phyloP scores from a whole-genome alignment of 129 eudicot species.

The Heracleum sosnowskyi region DNA sequence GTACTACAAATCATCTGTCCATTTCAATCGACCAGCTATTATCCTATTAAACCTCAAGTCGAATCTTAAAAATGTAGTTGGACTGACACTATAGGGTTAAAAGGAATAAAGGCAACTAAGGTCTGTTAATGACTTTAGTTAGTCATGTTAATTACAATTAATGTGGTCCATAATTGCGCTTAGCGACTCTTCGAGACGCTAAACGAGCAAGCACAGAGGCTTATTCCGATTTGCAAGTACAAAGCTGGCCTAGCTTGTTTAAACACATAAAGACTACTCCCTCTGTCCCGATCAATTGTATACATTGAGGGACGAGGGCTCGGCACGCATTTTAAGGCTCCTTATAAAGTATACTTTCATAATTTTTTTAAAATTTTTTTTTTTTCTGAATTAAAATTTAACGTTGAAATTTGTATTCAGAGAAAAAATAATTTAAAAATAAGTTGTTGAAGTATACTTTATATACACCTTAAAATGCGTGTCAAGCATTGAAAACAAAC shows the following conservation, averaged over 20 bases:
- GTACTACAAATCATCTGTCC: not conserved
- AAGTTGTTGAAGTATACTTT: too few species aligned
- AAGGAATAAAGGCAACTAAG: not conserved
- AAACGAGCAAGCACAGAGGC: not conserved
- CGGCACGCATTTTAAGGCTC: too few species aligned
- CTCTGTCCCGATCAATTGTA: too few species aligned
- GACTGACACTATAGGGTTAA: not conserved
- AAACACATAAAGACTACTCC: not conserved
- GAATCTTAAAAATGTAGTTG: not conserved
- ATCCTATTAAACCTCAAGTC: not conserved
- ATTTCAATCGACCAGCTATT: not conserved
- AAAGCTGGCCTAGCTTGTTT: not conserved
- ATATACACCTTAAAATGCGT: too few species aligned
- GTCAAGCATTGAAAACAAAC: too few species aligned
- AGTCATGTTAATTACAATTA: not conserved
- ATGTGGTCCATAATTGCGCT: constrained; percentile 14
- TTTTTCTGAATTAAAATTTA: too few species aligned
- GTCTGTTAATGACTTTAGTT: not conserved
- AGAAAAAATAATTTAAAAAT: too few species aligned
- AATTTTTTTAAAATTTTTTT: too few species aligned
- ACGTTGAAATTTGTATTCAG: too few species aligned
- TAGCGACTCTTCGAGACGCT: constrained; percentile 1
- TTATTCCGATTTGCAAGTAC: not conserved
- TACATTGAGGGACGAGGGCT: too few species aligned
- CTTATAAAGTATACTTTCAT: too few species aligned